Evolutionary conservation across 1,284 basidiomycete genomes (phyloP).

Genomic region (Apiotrichum mycotoxinovorans): DNA sequence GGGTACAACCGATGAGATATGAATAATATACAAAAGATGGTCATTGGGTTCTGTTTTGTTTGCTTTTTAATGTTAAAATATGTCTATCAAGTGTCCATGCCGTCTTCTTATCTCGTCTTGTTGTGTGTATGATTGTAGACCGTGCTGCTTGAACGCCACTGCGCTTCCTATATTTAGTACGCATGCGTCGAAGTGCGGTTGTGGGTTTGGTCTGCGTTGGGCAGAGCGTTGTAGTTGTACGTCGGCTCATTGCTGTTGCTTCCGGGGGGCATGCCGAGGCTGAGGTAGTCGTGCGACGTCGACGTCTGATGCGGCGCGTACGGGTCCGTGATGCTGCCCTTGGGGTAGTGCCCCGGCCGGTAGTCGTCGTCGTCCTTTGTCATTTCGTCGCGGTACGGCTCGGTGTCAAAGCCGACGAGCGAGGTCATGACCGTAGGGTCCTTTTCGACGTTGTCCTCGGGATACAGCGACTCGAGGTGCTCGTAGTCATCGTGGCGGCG

Average conservation of each 20-base stretch:
- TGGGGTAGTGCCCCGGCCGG: neutral
- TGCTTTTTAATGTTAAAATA: too few relatives aligned
- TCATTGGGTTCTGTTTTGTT: too few relatives aligned
- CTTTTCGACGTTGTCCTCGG: constrained; percentile 3
- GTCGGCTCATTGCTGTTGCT: neutral
- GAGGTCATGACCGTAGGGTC: neutral
- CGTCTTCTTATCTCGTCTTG: too few relatives aligned
- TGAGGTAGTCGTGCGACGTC: neutral
- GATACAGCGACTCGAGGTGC: constrained; percentile 30
- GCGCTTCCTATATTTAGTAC: neutral
- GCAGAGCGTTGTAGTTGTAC: neutral
- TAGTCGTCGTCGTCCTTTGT: neutral
- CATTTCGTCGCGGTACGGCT: neutral
- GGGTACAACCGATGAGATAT: too few relatives aligned
- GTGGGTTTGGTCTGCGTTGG: neutral
- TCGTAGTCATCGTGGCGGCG: constrained; percentile 46
- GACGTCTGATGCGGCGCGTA: neutral
- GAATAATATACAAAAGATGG: too few relatives aligned
- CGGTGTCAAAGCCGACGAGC: neutral
- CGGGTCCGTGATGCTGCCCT: neutral
- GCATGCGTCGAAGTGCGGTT: neutral
- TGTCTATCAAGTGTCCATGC: too few relatives aligned
- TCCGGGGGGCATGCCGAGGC: neutral
- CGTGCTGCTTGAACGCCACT: too few relatives aligned
- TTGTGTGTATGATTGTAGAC: too few relatives aligned